Evolutionary conservation across 495 filamentous ascomycete species (phyloP).

Genomic region (Penicillium taxi): DNA sequence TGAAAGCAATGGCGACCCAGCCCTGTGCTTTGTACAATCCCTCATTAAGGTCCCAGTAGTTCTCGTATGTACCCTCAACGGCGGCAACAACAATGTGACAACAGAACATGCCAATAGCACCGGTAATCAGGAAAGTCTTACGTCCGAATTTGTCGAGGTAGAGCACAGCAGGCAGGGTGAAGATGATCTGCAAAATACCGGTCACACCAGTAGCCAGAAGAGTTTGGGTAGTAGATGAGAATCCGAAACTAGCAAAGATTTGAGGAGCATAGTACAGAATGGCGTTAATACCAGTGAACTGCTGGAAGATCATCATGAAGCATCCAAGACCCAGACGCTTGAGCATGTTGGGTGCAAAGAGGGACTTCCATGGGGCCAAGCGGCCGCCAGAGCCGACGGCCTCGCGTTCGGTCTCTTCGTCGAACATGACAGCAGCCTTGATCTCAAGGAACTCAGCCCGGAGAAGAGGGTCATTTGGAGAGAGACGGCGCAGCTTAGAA

Average conservation of each 20-base stretch:
- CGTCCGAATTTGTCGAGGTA: constrained; percentile 67
- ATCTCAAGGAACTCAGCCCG: constrained; percentile 62
- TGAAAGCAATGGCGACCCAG: constrained; percentile 37
- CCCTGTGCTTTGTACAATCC: constrained; percentile 21
- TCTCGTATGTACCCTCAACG: constrained; percentile 29
- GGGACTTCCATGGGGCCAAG: constrained; percentile 51
- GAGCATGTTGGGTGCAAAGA: constrained; percentile 33
- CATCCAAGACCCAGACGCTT: constrained; percentile 3
- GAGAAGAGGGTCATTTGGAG: constrained; percentile 53
- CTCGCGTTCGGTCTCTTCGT: constrained; percentile 56
- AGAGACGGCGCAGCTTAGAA: constrained; percentile 56
- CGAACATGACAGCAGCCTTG: constrained; percentile 47
- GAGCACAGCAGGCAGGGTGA: constrained; percentile 56
- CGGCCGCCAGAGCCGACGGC: constrained; percentile 41
- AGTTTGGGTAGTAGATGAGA: constrained; percentile 19
- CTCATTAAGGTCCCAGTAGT: constrained; percentile 52
- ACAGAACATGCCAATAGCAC: constrained; percentile 62
- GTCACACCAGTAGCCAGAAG: constrained; percentile 61
- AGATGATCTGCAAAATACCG: constrained; percentile 65
- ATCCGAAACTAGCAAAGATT: constrained; percentile 6
- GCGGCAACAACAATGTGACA: constrained; percentile 39
- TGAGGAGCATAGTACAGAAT: constrained; percentile 6
- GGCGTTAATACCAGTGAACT: constrained; percentile 8
- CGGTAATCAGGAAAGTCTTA: constrained; percentile 58
- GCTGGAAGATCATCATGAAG: constrained; percentile 3